These are phyloP conservation scores for Apophysomyces variabilis DNA, from an alignment of 371 early-diverging fungal species.

Conservation along the genomic window DNA sequence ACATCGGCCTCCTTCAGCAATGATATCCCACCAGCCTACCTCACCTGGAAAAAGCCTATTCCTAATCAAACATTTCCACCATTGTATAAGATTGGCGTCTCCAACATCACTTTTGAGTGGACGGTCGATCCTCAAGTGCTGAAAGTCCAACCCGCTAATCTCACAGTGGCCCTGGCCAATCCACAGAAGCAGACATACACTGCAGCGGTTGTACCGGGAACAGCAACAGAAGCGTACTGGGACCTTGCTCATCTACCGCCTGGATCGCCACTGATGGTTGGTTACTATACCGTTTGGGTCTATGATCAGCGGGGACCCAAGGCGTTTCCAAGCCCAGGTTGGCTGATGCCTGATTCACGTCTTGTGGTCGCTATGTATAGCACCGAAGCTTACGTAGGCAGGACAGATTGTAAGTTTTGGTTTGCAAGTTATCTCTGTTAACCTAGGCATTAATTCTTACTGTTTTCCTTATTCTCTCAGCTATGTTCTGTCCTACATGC, in stretches of 20 bases:
- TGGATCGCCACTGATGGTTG: conserved; percentile 47
- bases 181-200: conserved; percentile 50
- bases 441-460: neutral
- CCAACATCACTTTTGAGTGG: conserved; percentile 53
- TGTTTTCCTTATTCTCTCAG: conserved; percentile 19
- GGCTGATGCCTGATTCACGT: conserved; percentile 51
- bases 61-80: conserved; percentile 51
- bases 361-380: conserved; percentile 50
- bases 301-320: conserved; percentile 55
- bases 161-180: conserved; percentile 49
- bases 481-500: conserved; percentile 55
- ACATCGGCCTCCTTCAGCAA: conserved; percentile 42
- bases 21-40: conserved; percentile 47
- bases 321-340: conserved; percentile 50
- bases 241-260: conserved; percentile 38
- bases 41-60: conserved; percentile 55
- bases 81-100: conserved; percentile 47
- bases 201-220: conserved; percentile 42
- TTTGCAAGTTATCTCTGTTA: neutral
- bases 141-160: conserved; percentile 44
- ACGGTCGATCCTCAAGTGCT: conserved; percentile 41
- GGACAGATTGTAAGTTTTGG: conserved; percentile 45
- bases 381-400: conserved; percentile 49
- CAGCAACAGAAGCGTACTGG: conserved; percentile 52
- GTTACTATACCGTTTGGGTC: conserved; percentile 50